phyloP scores from a whole-genome alignment of 768 basidiomycete species.

The Mycena haematopus region DNA sequence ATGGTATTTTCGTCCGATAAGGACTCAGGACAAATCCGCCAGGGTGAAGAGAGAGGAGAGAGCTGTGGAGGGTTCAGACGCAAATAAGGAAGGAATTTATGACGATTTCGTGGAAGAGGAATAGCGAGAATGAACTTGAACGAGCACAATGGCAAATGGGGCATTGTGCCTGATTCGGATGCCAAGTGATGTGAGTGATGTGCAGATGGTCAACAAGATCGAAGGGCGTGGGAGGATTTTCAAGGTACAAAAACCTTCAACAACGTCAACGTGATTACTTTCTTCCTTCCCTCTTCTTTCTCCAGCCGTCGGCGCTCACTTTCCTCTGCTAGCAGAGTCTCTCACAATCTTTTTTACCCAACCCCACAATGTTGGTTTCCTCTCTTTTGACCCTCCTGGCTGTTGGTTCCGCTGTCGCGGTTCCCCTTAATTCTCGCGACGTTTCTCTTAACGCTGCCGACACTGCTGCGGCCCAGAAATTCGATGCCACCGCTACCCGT shows the following conservation, averaged over 20 bases:
- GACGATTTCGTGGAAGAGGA: no score
- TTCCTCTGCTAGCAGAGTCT: conserved; percentile 31
- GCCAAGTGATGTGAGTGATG: background rate
- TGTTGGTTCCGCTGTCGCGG: conserved; percentile 27
- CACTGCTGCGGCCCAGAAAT: conserved; percentile 29
- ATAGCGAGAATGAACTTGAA: no score
- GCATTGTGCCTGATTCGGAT: background rate
- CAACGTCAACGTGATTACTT: background rate
- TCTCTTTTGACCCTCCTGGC: conserved; percentile 30
- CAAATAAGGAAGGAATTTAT: background rate
- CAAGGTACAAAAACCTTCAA: background rate
- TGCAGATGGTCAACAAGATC: background rate
- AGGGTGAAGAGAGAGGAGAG: no score
- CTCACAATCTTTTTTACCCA: conserved; percentile 22
- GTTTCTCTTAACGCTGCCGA: conserved; percentile 27
- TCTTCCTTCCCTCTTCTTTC: background rate
- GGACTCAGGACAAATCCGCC: no score
- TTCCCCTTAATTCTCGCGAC: conserved; percentile 25
- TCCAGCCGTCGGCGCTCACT: background rate
- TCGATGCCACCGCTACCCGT: conserved; percentile 31
- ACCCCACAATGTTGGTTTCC: conserved; percentile 29
- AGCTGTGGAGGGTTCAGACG: background rate
- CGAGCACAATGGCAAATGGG: background rate
- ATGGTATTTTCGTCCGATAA: no score
- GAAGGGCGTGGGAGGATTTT: background rate